These are phyloP conservation scores for Thecaphora thlaspeos DNA, from an alignment of 1,284 basidiomycete species.

Conservation along the genomic window DNA sequence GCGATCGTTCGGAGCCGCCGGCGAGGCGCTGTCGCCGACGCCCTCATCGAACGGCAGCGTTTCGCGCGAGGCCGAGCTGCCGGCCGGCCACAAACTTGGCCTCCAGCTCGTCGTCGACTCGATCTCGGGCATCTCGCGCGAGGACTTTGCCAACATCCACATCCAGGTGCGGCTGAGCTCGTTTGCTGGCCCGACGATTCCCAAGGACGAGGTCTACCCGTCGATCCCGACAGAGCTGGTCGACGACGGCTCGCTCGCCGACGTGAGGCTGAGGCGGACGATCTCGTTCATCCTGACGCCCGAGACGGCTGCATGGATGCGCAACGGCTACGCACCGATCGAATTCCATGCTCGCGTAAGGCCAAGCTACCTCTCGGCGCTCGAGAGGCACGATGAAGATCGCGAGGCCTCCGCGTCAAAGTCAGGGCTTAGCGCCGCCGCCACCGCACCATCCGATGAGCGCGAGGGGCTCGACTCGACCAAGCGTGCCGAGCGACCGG, in stretches of 20 bases:
- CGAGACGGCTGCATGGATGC: slow-evolving; percentile 32
- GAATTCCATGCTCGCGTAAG: slow-evolving; percentile 41
- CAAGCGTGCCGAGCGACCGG: not conserved
- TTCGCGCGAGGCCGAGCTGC: slow-evolving; percentile 11
- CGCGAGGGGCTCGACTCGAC: not conserved
- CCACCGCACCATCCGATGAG: too few relatives aligned
- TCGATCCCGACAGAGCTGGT: slow-evolving; percentile 39
- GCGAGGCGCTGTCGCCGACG: slow-evolving; percentile 18
- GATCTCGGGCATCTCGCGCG: slow-evolving; percentile 32
- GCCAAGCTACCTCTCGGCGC: slow-evolving; percentile 16
- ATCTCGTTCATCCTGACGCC: slow-evolving; percentile 40
- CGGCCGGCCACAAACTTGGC: slow-evolving; percentile 40
- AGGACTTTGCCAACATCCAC: slow-evolving; percentile 34
- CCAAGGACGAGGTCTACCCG: slow-evolving; percentile 41
- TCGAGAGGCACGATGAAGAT: slow-evolving; percentile 36
- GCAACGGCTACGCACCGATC: slow-evolving; percentile 25
- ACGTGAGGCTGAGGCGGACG: slow-evolving; percentile 38
- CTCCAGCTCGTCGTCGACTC: slow-evolving; percentile 44
- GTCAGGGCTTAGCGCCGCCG: not conserved
- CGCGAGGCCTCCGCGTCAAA: slow-evolving; percentile 11
- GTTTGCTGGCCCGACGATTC: slow-evolving; percentile 33
- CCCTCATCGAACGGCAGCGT: slow-evolving; percentile 8
- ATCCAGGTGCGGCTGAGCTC: slow-evolving; percentile 45
- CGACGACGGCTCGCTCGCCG: slow-evolving; percentile 18
- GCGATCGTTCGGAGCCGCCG: too few relatives aligned